These are phyloP conservation scores for Aurifilum marmelostoma DNA, from an alignment of 2,329 filamentous ascomycete genomes.

Conservation along the genomic window DNA sequence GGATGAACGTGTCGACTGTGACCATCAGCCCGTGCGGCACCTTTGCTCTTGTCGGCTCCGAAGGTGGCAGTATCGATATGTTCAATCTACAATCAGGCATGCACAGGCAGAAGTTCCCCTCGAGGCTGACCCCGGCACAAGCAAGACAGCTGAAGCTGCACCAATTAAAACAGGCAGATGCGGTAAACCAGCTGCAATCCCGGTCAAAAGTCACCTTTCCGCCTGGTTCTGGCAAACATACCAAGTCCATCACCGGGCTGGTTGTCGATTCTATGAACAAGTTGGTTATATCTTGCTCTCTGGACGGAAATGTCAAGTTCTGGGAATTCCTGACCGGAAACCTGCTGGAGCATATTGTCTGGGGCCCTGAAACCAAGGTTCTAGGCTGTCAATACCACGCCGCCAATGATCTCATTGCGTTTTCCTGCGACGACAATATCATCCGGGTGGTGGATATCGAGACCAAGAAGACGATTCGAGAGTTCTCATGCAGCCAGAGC, in stretches of 20 bases:
- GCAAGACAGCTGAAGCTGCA: constrained; percentile 74
- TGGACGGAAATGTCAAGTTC: constrained; percentile 94
- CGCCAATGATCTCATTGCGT: constrained; percentile 81
- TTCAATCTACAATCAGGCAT: constrained; percentile 94
- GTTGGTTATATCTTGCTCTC: constrained; percentile 79
- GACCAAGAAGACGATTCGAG: constrained; percentile 87
- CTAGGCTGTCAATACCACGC: constrained; percentile 80
- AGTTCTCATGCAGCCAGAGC: constrained; percentile 81
- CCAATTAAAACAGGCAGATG: constrained; percentile 61
- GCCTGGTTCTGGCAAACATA: constrained; percentile 72
- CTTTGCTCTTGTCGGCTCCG: constrained; percentile 88
- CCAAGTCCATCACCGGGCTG: constrained; percentile 80
- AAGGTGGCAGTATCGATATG: constrained; percentile 84
- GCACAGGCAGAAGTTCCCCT: constrained; percentile 86
- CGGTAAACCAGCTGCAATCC: constrained; percentile 58
- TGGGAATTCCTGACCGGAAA: constrained; percentile 92
- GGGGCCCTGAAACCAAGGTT: constrained; percentile 76
- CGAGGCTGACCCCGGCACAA: constrained; percentile 75
- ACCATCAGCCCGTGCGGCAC: constrained; percentile 90
- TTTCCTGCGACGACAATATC: constrained; percentile 86
- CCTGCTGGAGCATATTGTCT: constrained; percentile 79
- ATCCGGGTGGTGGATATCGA: constrained; percentile 89
- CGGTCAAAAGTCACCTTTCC: constrained; percentile 51
- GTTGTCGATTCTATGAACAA: constrained; percentile 89
- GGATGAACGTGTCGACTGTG: constrained; percentile 81